These are phyloP conservation scores for Bacterosira constricta DNA, from an alignment of 108 stramenopile species.

Conservation along the genomic window DNA sequence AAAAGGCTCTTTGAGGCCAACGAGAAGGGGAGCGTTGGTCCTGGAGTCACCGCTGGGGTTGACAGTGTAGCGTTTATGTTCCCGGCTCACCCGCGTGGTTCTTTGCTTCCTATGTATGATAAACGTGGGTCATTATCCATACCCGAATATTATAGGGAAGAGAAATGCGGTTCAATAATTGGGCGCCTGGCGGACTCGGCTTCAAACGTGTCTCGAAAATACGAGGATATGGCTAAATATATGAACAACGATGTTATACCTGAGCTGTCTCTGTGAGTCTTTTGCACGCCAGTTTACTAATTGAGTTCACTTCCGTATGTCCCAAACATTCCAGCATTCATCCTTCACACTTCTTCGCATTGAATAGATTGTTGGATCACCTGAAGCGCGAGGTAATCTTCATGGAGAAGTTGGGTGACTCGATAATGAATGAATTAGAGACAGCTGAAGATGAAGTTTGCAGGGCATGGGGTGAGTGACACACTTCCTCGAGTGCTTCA, in stretches of 20 bases:
- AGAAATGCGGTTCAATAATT: constrained; percentile 35
- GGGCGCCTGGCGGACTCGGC: constrained; percentile 31
- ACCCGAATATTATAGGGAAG: constrained; percentile 7
- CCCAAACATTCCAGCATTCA: not conserved
- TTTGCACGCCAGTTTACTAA: not conserved
- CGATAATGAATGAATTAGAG: constrained; percentile 72
- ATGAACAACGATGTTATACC: constrained; percentile 49
- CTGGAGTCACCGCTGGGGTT: not conserved
- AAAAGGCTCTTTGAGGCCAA: constrained; percentile 38
- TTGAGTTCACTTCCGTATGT: not conserved
- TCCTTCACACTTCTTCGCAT: not conserved
- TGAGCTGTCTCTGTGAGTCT: constrained; percentile 37
- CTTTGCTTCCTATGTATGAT: not conserved
- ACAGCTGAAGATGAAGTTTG: constrained; percentile 70
- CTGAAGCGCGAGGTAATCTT: constrained; percentile 47
- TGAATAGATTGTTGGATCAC: constrained; percentile 34
- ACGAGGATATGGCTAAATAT: constrained; percentile 41
- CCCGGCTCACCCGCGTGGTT: no score
- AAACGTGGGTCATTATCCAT: not conserved
- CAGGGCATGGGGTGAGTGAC: constrained; percentile 61
- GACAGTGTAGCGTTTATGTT: not conserved
- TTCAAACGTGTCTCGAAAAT: constrained; percentile 21
- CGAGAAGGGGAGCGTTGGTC: not conserved
- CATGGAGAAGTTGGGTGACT: constrained; percentile 70
- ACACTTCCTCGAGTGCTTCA: no score